These are phyloP conservation scores for Rhizopogon parksii DNA, from an alignment of 1,284 basidiomycete species.

Conservation along the genomic window DNA sequence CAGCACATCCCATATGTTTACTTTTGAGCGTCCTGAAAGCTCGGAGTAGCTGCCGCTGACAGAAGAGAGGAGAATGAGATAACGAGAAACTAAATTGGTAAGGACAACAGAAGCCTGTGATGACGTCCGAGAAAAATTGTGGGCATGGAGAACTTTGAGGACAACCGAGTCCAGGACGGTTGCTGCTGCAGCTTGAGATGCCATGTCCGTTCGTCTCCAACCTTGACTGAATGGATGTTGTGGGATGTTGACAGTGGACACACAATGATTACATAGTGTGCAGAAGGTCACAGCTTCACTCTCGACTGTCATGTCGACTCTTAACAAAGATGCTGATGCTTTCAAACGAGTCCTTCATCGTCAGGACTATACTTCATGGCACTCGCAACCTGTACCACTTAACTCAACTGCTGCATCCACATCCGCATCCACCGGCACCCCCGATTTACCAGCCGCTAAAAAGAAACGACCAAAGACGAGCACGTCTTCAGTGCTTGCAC, in stretches of 20 bases:
- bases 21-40: conserved; percentile 54
- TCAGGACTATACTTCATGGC: conserved; percentile 69
- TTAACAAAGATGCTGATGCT: conserved; percentile 57
- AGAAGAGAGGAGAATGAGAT: conserved; percentile 53
- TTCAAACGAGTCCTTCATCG: conserved; percentile 58
- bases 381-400: conserved; percentile 46
- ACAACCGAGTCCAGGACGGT: conserved; percentile 55
- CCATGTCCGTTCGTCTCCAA: conserved; percentile 11
- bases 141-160: conserved; percentile 64
- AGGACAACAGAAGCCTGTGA: conserved; percentile 60
- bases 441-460: conserved; percentile 37
- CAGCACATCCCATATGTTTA: conserved; percentile 52
- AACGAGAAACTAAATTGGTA: conserved; percentile 66
- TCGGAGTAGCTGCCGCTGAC: conserved; percentile 66
- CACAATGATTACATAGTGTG: no score
- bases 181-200: conserved; percentile 19
- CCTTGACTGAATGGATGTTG: no score
- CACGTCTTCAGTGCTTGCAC: conserved; percentile 31
- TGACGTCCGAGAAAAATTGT: conserved; percentile 67
- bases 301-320: conserved; percentile 45
- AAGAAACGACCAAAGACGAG: conserved; percentile 62
- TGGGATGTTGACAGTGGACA: no score
- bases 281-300: not conserved
- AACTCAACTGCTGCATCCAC: conserved; percentile 11
- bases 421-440: not conserved